A percentile compares a stretch with the other conserved stretches of the same genome.
phyloP scores from a whole-genome alignment of 257 asterid species.

The Salvia miltiorrhiza region DNA sequence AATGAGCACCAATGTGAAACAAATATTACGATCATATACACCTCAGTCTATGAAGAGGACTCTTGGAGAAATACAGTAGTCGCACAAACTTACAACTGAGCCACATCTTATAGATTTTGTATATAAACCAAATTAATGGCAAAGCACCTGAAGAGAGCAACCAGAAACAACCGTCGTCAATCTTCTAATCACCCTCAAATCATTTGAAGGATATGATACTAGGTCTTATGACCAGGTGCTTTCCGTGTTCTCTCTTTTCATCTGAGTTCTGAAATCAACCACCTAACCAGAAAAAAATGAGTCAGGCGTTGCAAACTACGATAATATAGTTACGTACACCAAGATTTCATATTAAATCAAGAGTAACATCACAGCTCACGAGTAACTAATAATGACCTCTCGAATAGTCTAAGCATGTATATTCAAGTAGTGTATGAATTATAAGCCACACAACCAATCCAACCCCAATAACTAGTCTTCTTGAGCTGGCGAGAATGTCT shows the following conservation, averaged over 20 bases:
- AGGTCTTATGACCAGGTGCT: neutral
- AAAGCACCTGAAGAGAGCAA: slow-evolving; percentile 5
- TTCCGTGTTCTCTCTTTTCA: neutral
- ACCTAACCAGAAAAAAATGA: neutral
- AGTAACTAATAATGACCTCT: no score
- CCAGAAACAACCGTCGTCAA: neutral
- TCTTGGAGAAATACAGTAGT: neutral
- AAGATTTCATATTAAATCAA: neutral
- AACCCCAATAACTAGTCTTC: neutral
- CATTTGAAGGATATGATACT: neutral
- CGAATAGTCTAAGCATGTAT: neutral
- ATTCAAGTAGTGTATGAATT: no score
- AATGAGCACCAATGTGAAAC: neutral
- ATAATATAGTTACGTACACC: neutral
- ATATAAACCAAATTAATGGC: slow-evolving; percentile 15
- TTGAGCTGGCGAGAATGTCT: neutral
- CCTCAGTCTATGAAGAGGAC: neutral
- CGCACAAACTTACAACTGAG: neutral
- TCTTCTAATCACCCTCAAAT: slow-evolving; percentile 1
- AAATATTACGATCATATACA: slow-evolving; percentile 18
- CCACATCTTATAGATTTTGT: neutral
- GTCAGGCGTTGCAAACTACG: neutral
- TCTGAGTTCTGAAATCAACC: neutral
- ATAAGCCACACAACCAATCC: neutral
- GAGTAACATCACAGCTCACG: no score